Base-by-base conservation (phyloP, 2,329 filamentous ascomycete genomes). In the Macrophomina pseudophaseolina region DNA sequence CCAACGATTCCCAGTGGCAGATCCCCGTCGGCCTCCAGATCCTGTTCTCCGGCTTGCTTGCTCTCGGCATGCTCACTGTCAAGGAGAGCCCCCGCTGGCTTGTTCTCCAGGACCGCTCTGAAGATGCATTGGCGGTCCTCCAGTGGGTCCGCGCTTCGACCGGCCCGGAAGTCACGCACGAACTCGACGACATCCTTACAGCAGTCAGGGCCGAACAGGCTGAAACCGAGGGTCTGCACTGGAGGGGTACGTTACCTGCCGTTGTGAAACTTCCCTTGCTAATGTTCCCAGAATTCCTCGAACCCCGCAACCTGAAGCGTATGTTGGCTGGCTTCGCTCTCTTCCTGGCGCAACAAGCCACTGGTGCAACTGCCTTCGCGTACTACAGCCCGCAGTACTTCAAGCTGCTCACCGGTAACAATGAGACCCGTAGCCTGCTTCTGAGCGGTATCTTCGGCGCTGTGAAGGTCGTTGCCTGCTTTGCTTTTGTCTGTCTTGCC, bases 11-110 rank as follows among this genome's bases (percentile, higher is more conserved):
- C 2, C 84, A 87, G 74, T 87, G 85, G 86, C 85, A 86, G 73
- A 80, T 87, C 33, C 85, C 85, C 1, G 80, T 87, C 64, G 84
- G 82, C 0, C 69, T 77, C 12, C 75, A 78, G 59, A 72, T 75
- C 65, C 65, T 76, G 18, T 74, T 76, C n/a, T 74, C 70, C 1
- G 69, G 73, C 16, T 56, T 76, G 30, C 72, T 78, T 18, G 72
- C 74, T 56, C 58, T 72, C 52, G 73, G 71, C 60, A 72, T 76
- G 70, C 66, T 75, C 56, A 74, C 74, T 35, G 64, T 73, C 5
- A 68, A 70, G n/a, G 68, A 73, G 35, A 88, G 82, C 58, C 89
- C 89, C 1, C 83, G 89, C 48, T 91, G 89, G 89, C 80, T 91
- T 4, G 88, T 89, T 8, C 83, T 84, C 16, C 83, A 87, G 69